phyloP scores from a whole-genome alignment of 345 rosid genomes.

The Hibiscus trionum region DNA sequence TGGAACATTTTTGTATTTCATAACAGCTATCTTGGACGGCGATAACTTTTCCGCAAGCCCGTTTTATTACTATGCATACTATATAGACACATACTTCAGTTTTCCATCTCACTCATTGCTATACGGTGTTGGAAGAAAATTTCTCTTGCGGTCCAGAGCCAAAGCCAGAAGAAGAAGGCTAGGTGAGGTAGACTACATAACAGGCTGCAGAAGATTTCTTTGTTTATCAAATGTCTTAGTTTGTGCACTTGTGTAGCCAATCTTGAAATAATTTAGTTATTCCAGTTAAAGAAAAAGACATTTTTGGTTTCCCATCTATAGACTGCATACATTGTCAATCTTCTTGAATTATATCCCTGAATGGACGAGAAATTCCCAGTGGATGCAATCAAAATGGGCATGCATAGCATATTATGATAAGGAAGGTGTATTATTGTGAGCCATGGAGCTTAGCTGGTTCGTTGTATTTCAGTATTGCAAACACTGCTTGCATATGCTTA shows the following conservation, averaged over 20 bases:
- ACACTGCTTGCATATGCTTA: not conserved
- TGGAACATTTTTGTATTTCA: conserved; percentile 70
- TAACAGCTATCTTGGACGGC: conserved; percentile 73
- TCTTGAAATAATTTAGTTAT: not conserved
- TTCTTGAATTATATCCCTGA: not conserved
- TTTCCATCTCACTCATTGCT: conserved; percentile 23
- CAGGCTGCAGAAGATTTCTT: not conserved
- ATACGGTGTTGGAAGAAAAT: conserved; percentile 78
- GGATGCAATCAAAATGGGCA: not conserved
- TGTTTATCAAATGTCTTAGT: not conserved
- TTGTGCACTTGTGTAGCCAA: not conserved
- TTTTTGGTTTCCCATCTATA: not conserved
- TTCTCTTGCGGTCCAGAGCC: conserved; percentile 32
- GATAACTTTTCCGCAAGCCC: conserved; percentile 65
- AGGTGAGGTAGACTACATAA: conserved; percentile 22
- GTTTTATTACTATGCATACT: conserved; percentile 59
- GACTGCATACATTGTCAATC: not conserved
- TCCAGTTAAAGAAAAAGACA: not conserved
- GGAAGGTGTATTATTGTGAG: not conserved
- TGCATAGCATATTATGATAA: not conserved
- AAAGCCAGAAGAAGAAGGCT: conserved; percentile 23
- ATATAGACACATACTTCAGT: conserved; percentile 13
- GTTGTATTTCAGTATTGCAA: not conserved
- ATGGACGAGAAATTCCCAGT: no score
- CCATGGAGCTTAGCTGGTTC: not conserved